A percentile compares a stretch with the other conserved stretches of the same genome.
Evolutionary conservation across 192 early-diverging fungal species (phyloP).

Genomic region (Coemansia sp.): DNA sequence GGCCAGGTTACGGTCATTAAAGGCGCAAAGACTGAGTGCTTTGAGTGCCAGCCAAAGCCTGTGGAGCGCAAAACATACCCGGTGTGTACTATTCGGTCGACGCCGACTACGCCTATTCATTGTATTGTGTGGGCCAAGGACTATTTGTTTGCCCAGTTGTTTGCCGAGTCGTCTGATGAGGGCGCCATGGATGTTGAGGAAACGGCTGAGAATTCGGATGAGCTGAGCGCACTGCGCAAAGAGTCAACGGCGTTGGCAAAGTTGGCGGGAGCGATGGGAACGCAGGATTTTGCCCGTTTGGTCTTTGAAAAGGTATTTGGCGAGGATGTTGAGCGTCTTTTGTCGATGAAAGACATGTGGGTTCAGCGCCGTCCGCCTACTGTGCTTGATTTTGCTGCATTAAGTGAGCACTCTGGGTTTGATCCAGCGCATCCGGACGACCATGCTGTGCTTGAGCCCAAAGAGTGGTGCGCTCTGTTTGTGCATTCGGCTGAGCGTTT

Average conservation of each 20-base stretch:
- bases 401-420: conserved; percentile 25
- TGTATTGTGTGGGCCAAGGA: conserved; percentile 99
- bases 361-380: conserved; percentile 65
- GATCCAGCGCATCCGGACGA: conserved; percentile 55
- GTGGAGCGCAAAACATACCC: conserved; percentile 82
- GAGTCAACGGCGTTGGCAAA: conserved; percentile 71
- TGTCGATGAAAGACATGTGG: conserved; percentile 90
- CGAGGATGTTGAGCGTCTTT: conserved; percentile 73
- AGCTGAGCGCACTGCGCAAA: conserved; percentile 66
- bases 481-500: conserved; percentile 42
- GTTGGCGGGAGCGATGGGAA: conserved; percentile 63
- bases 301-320: conserved; percentile 83
- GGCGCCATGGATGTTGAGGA: conserved; percentile 49
- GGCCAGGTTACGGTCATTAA: conserved; percentile 89
- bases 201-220: conserved; percentile 59
- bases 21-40: conserved; percentile 80
- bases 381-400: conserved; percentile 53
- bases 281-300: conserved; percentile 56
- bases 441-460: conserved; percentile 39
- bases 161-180: conserved; percentile 56
- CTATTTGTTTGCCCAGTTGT: conserved; percentile 80
- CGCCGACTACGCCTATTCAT: conserved; percentile 91
- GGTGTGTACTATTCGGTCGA: conserved; percentile 96
- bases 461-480: conserved; percentile 71
- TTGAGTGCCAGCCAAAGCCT: conserved; percentile 87